phyloP scores from a whole-genome alignment of 495 filamentous ascomycete species.

The Chaetomium cochliodes region DNA sequence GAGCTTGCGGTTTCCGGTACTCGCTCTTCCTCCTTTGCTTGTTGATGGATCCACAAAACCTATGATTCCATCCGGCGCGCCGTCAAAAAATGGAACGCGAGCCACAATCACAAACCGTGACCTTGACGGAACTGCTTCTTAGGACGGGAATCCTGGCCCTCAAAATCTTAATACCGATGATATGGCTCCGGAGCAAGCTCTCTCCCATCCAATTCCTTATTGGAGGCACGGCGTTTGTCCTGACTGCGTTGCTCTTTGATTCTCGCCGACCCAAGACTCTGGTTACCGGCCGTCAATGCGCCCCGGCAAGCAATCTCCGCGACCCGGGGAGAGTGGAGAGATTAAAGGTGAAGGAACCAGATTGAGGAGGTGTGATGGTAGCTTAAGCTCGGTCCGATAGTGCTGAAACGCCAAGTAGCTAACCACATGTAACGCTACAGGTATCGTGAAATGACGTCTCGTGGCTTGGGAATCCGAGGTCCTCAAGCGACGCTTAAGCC shows the following conservation, averaged over 20 bases:
- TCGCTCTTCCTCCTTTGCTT: not conserved
- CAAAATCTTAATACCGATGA: slow-evolving; percentile 25
- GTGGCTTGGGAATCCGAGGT: not conserved
- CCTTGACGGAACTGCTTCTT: slow-evolving; percentile 19
- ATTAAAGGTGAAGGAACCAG: not conserved
- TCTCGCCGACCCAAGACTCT: not conserved
- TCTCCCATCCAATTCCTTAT: slow-evolving; percentile 28
- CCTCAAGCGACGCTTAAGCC: not conserved
- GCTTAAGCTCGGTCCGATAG: slow-evolving; percentile 1
- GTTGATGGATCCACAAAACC: not conserved
- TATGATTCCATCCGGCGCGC: not conserved
- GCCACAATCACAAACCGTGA: not conserved
- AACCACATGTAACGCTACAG: not conserved
- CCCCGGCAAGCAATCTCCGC: not conserved
- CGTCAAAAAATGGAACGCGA: not conserved
- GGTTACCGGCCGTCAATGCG: not conserved
- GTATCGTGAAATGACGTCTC: not conserved
- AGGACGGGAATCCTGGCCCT: slow-evolving; percentile 21
- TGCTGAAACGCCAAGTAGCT: slow-evolving; percentile 2
- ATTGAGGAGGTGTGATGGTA: not conserved
- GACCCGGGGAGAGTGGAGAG: not conserved
- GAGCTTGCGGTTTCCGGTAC: not conserved
- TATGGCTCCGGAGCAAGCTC: slow-evolving; percentile 29
- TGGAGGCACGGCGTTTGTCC: slow-evolving; percentile 10
- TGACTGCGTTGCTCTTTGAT: not conserved